Percentiles rank a stretch among this genome's conserved stretches.
Conservation (phyloP, 177 flowering plant genomes). For the Telopea speciosissima region DNA sequence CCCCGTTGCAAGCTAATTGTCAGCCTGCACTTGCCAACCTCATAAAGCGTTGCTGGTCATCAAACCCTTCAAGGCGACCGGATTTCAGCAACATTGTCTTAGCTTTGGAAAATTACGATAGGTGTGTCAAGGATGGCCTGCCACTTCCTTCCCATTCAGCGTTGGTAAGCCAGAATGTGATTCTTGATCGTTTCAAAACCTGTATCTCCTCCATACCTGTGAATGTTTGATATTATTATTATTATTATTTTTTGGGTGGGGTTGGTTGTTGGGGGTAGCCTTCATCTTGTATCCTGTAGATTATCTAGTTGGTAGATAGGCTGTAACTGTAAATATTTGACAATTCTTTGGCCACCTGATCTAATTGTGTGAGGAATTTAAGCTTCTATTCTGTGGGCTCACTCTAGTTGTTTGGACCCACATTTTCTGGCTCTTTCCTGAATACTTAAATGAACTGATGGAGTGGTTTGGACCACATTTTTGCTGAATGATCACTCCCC, state of each 20-base stretch:
- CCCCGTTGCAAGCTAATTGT: constrained; percentile 78
- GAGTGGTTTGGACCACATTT: too few species aligned
- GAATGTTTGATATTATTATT: constrained; percentile 36
- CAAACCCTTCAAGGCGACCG: constrained; percentile 81
- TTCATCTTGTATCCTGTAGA: constrained; percentile 6
- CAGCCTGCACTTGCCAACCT: constrained; percentile 81
- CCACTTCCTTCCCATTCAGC: constrained; percentile 58
- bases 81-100: constrained; percentile 76
- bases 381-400: background rate
- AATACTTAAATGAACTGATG: too few species aligned
- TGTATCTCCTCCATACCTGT: constrained; percentile 60
- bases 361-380: constrained; percentile 1
- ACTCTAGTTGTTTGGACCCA: too few species aligned
- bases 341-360: constrained; percentile 7
- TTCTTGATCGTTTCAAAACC: constrained; percentile 57
- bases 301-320: constrained; percentile 12
- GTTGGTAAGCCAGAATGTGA: constrained; percentile 33
- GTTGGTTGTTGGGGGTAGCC: background rate
- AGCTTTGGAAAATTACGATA: constrained; percentile 68
- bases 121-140: constrained; percentile 75
- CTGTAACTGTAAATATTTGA: constrained; percentile 20
- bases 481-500: too few species aligned
- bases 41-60: constrained; percentile 86
- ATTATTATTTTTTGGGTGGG: background rate
- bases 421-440: too few species aligned